A percentile compares a stretch with the other conserved stretches of the same genome.
These are phyloP conservation scores for Ceriops decandra DNA, from an alignment of 345 rosid species.

Conservation along the genomic window DNA sequence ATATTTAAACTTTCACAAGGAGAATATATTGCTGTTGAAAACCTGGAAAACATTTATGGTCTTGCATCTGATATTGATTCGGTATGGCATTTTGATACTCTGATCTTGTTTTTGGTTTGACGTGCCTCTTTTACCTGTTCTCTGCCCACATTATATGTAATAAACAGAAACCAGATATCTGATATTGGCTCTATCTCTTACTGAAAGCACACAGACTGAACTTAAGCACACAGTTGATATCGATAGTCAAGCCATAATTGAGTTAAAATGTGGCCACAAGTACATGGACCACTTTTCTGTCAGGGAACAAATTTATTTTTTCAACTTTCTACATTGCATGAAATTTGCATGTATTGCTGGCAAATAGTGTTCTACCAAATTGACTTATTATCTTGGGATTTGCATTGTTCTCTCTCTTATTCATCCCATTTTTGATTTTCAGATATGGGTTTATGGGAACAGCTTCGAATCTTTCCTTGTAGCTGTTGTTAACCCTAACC, in stretches of 20 bases:
- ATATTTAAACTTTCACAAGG: constrained; percentile 98
- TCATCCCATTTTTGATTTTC: constrained; percentile 21
- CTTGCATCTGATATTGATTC: constrained; percentile 61
- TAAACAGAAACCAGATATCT: no score
- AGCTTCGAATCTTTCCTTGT: constrained; percentile 90
- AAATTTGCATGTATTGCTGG: no score
- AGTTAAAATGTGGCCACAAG: no score
- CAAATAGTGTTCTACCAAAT: no score
- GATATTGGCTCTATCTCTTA: no score
- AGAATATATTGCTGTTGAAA: constrained; percentile 95
- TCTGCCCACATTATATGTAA: background rate
- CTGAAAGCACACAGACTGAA: no score
- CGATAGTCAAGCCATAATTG: no score
- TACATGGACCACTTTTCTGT: no score
- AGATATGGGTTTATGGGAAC: constrained; percentile 96
- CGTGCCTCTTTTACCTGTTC: background rate
- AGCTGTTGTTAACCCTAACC: constrained; percentile 84
- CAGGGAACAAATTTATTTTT: no score
- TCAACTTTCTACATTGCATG: no score
- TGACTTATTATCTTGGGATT: background rate
- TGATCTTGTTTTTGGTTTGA: background rate
- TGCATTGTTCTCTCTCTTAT: background rate
- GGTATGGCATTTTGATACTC: constrained; percentile 33
- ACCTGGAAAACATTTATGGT: constrained; percentile 82
- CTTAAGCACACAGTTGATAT: no score